These are phyloP conservation scores for Ceratonia siliqua DNA, from an alignment of 306 rosid genomes.

Conservation along the genomic window DNA sequence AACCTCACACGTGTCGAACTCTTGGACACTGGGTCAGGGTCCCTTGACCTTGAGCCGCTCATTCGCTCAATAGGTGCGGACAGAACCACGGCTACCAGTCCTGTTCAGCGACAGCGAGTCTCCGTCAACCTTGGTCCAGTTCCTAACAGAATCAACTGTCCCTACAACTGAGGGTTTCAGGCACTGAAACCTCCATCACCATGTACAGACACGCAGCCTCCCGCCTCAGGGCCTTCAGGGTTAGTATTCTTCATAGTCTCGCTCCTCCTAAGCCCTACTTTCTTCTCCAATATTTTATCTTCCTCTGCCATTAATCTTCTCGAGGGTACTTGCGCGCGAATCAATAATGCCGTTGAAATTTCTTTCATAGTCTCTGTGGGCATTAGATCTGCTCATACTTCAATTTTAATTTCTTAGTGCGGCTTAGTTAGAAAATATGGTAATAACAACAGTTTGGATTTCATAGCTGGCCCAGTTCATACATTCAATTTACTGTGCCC, in stretches of 20 bases:
- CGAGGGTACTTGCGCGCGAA: not conserved
- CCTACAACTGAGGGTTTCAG: not conserved
- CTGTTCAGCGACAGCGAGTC: not conserved
- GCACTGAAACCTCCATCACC: not conserved
- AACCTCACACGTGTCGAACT: too few relatives aligned
- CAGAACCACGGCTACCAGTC: too few relatives aligned
- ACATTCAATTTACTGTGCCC: not conserved
- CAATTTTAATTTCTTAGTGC: not conserved
- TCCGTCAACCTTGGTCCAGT: not conserved
- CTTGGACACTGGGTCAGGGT: too few relatives aligned
- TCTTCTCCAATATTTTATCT: constrained; percentile 16
- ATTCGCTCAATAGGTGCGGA: too few relatives aligned
- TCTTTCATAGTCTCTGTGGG: not conserved
- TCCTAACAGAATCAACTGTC: not conserved
- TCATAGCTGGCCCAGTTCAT: not conserved
- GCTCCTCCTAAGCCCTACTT: not conserved
- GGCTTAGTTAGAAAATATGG: not conserved
- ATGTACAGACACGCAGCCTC: constrained; percentile 65
- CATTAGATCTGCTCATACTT: constrained; percentile 24
- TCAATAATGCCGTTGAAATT: not conserved
- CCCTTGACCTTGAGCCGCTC: too few relatives aligned
- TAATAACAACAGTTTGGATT: not conserved
- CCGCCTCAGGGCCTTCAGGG: constrained; percentile 64
- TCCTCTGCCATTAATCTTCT: not conserved
- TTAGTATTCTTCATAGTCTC: constrained; percentile 27